phyloP scores from a whole-genome alignment of 2,329 filamentous ascomycete species.

The Grosmannia clavigera region DNA sequence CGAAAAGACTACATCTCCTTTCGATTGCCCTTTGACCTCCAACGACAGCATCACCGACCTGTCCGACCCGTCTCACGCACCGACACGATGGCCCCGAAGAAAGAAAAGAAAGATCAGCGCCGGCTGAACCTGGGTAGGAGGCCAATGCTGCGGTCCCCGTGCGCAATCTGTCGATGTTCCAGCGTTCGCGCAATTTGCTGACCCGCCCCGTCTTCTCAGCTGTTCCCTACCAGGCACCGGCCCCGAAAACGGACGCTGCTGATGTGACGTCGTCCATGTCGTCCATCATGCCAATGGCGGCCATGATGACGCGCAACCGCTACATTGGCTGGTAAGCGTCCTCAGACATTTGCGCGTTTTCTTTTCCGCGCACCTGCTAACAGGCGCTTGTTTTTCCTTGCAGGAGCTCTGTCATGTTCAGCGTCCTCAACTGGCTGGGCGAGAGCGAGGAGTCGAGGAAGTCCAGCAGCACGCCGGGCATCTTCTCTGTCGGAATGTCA shows the following conservation, averaged over 20 bases:
- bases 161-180: background rate
- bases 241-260: slow-evolving; percentile 45
- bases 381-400: background rate
- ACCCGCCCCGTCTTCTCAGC: slow-evolving; percentile 36
- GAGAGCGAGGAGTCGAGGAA: slow-evolving; percentile 58
- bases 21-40: background rate
- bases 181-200: slow-evolving; percentile 7
- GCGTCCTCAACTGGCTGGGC: slow-evolving; percentile 64
- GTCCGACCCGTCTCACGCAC: background rate
- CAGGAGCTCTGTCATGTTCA: slow-evolving; percentile 62
- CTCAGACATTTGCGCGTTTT: background rate
- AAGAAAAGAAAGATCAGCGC: slow-evolving; percentile 12
- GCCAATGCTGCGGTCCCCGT: background rate
- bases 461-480: slow-evolving; percentile 50
- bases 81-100: slow-evolving; percentile 9
- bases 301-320: slow-evolving; percentile 87
- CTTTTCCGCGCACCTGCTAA: background rate
- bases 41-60: background rate
- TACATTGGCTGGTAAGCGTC: slow-evolving; percentile 50
- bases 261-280: slow-evolving; percentile 62
- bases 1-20: background rate
- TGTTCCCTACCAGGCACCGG: slow-evolving; percentile 75
- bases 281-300: slow-evolving; percentile 87
- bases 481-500: slow-evolving; percentile 25
- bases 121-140: slow-evolving; percentile 11